These are phyloP conservation scores for Penicillium sp. DNA, from an alignment of 2,329 filamentous ascomycete genomes.

Conservation along the genomic window DNA sequence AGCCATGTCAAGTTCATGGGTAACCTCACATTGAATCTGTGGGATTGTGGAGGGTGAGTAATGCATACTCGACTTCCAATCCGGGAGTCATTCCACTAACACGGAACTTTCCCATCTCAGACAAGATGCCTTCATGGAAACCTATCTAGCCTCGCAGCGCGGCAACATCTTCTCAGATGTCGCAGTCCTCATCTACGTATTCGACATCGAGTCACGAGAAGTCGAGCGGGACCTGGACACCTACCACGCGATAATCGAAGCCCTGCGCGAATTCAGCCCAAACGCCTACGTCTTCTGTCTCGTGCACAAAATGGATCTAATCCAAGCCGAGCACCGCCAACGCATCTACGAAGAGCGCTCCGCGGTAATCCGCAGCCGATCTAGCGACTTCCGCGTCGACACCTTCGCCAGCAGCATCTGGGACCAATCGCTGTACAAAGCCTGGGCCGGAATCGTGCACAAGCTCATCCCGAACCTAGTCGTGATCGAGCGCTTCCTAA, in stretches of 20 bases:
- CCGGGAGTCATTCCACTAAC: neutral
- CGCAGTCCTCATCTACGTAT: constrained; percentile 96
- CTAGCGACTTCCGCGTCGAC: constrained; percentile 63
- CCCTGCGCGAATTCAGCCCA: constrained; percentile 74
- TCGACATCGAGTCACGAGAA: constrained; percentile 93
- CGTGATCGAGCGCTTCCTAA: constrained; percentile 77
- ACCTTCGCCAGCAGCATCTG: constrained; percentile 95
- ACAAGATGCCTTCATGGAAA: constrained; percentile 97
- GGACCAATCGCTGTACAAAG: constrained; percentile 96
- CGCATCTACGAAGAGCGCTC: constrained; percentile 77
- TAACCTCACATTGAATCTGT: constrained; percentile 91
- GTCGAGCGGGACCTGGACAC: constrained; percentile 87
- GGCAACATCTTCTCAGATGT: constrained; percentile 95
- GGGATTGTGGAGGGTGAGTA: constrained; percentile 84
- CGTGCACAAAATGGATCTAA: constrained; percentile 97
- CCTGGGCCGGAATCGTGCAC: constrained; percentile 97
- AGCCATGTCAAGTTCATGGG: constrained; percentile 98
- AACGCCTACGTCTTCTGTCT: constrained; percentile 81
- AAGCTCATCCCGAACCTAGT: constrained; percentile 89
- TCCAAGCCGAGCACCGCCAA: constrained; percentile 69
- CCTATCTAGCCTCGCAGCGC: constrained; percentile 90
- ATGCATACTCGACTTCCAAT: neutral
- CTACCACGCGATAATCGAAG: constrained; percentile 81
- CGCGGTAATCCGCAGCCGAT: constrained; percentile 65
- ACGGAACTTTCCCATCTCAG: constrained; percentile 36